Evolutionary conservation across 495 filamentous ascomycete species (phyloP).

Genomic region (Aspergillus indologenus): DNA sequence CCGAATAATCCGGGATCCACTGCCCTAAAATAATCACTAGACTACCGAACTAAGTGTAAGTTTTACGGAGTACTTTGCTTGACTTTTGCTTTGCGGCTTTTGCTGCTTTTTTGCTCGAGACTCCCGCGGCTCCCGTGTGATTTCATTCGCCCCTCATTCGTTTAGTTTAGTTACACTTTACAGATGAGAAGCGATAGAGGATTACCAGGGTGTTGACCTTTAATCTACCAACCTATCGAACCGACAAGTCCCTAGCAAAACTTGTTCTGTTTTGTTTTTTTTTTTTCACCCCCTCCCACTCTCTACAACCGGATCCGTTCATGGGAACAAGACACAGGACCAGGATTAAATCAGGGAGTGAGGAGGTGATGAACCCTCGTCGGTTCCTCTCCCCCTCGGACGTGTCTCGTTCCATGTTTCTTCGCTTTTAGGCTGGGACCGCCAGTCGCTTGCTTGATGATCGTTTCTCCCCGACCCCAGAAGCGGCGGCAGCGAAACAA

Average conservation of each 20-base stretch:
- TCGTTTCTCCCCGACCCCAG: background rate
- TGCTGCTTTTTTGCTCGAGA: background rate
- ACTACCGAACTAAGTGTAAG: background rate
- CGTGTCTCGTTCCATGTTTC: background rate
- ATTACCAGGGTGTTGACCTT: too few species aligned
- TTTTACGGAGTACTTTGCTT: too few species aligned
- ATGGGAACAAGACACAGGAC: background rate
- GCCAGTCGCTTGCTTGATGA: background rate
- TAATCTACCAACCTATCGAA: background rate
- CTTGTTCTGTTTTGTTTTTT: background rate
- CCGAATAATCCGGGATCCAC: slow-evolving; percentile 17
- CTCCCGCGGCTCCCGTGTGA: slow-evolving; percentile 9
- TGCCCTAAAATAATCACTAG: background rate
- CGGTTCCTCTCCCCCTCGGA: background rate
- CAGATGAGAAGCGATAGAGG: background rate
- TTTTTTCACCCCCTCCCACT: background rate
- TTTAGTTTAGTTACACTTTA: slow-evolving; percentile 1
- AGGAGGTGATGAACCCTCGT: background rate
- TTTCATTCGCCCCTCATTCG: slow-evolving; percentile 5
- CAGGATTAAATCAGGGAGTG: background rate
- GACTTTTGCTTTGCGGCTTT: too few species aligned
- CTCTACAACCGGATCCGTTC: too few species aligned
- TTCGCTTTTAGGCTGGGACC: background rate
- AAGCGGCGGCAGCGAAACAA: background rate
- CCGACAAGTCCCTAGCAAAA: background rate